These are phyloP conservation scores for Fusarium napiforme DNA, from an alignment of 2,329 filamentous ascomycete species.

Conservation along the genomic window DNA sequence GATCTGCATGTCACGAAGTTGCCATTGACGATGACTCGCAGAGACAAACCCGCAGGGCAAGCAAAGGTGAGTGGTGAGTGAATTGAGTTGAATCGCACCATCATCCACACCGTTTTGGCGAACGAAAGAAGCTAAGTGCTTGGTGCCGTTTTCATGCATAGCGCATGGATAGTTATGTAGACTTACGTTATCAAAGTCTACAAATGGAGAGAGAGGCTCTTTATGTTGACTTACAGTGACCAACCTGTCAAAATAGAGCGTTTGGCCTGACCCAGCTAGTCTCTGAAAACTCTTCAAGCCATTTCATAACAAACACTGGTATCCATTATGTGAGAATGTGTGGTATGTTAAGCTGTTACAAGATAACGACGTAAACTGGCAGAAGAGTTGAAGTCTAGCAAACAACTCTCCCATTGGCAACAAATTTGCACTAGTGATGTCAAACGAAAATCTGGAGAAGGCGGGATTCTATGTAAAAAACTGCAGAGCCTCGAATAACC, in stretches of 20 bases:
- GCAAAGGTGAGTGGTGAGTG: constrained; percentile 23
- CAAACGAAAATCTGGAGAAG: constrained; percentile 39
- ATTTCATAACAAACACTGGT: neutral
- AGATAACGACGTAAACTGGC: constrained; percentile 2
- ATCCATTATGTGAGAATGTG: neutral
- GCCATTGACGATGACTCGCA: constrained; percentile 43
- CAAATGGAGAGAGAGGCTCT: constrained; percentile 19
- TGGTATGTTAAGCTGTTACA: neutral
- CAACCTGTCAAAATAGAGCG: constrained; percentile 6
- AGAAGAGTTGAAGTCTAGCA: constrained; percentile 14
- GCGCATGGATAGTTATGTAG: constrained; percentile 29
- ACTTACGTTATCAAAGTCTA: constrained; percentile 38
- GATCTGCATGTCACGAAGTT: constrained; percentile 44
- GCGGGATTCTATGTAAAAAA: constrained; percentile 29
- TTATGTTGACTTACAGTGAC: constrained; percentile 20
- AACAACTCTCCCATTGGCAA: constrained; percentile 25
- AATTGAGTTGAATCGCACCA: constrained; percentile 40
- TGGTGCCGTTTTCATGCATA: constrained; percentile 32
- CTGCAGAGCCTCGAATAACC: constrained; percentile 52
- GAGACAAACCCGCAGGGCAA: constrained; percentile 23
- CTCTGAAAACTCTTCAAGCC: neutral
- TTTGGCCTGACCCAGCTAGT: neutral
- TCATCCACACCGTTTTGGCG: constrained; percentile 34
- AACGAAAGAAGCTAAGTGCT: constrained; percentile 33
- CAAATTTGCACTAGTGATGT: constrained; percentile 35